Conservation (phyloP, 1,284 basidiomycete species). For the Chiua sp. region DNA sequence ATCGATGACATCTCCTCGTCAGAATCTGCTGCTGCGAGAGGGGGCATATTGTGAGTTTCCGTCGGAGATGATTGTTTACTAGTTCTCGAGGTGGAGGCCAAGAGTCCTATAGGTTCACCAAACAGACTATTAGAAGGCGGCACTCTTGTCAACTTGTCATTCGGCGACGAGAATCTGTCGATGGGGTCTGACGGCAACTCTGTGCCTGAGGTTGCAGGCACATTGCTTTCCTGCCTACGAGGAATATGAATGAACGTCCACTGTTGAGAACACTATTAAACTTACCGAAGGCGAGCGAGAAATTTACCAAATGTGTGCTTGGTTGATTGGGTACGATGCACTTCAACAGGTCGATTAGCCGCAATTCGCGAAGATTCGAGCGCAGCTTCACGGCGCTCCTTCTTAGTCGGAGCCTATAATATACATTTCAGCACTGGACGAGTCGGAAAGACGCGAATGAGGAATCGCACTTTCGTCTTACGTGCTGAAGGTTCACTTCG, state of each 20-base stretch:
- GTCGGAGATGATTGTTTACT: constrained; percentile 3
- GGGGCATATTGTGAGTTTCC: not conserved
- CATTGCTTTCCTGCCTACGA: constrained; percentile 19
- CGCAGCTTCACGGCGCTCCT: constrained; percentile 31
- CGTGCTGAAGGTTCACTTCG: constrained; percentile 13
- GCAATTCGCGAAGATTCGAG: constrained; percentile 38
- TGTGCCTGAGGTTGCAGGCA: constrained; percentile 9
- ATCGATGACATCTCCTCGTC: constrained; percentile 38
- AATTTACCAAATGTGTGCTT: constrained; percentile 29
- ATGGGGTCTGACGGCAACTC: constrained; percentile 39
- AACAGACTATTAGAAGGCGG: constrained; percentile 16
- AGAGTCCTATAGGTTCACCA: constrained; percentile 26
- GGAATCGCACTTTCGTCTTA: constrained; percentile 32
- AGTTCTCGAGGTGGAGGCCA: constrained; percentile 12
- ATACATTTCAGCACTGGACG: constrained; percentile 6
- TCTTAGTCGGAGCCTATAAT: constrained; percentile 37
- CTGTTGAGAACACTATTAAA: not conserved
- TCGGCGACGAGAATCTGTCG: constrained; percentile 38
- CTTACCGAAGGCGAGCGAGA: constrained; percentile 31
- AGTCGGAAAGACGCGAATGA: constrained; percentile 1
- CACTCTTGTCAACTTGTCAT: constrained; percentile 9
- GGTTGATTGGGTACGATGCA: constrained; percentile 30
- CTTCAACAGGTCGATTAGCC: constrained; percentile 36
- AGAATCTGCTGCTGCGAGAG: constrained; percentile 20
- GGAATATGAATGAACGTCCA: constrained; percentile 9